Evolutionary conservation across 108 stramenopile species (phyloP).

Genomic region (Pseudonitzschia pungens): DNA sequence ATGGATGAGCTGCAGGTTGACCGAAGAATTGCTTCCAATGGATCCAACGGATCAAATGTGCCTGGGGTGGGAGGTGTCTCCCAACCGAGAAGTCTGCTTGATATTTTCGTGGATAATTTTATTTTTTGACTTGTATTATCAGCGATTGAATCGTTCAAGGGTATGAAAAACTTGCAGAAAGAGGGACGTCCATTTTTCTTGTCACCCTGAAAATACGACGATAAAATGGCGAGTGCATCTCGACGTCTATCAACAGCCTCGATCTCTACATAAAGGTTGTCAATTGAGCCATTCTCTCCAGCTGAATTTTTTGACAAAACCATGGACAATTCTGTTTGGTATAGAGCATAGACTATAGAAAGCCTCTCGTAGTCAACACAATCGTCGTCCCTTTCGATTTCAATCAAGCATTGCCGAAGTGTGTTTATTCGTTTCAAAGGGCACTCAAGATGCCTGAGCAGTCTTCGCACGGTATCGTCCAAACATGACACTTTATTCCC

Average conservation of each 20-base stretch:
- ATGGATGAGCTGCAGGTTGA: slow-evolving; percentile 30
- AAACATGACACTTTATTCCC: slow-evolving; percentile 39
- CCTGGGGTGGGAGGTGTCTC: slow-evolving; percentile 10
- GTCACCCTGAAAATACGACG: slow-evolving; percentile 63
- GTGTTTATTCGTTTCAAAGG: slow-evolving; percentile 6
- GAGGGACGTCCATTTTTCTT: slow-evolving; percentile 42
- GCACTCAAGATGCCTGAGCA: slow-evolving; percentile 32
- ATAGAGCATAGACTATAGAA: slow-evolving; percentile 50
- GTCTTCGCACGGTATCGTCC: slow-evolving; percentile 31
- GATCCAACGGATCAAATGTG: slow-evolving; percentile 70
- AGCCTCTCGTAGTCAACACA: slow-evolving; percentile 67
- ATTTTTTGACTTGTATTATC: not conserved
- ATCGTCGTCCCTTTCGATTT: slow-evolving; percentile 20
- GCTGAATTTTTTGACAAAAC: slow-evolving; percentile 33
- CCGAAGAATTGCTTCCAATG: slow-evolving; percentile 48
- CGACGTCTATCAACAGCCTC: slow-evolving; percentile 63
- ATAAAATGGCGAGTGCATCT: slow-evolving; percentile 72
- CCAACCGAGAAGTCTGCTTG: slow-evolving; percentile 33
- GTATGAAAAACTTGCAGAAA: slow-evolving; percentile 62
- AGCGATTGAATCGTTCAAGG: slow-evolving; percentile 50
- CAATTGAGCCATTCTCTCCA: not conserved
- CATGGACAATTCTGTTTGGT: slow-evolving; percentile 37
- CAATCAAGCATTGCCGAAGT: slow-evolving; percentile 21
- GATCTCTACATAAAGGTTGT: slow-evolving; percentile 37
- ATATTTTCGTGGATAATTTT: not conserved